Percentiles rank a stretch among this genome's conserved stretches.
phyloP scores from a whole-genome alignment of 768 basidiomycete genomes.

The Hericium coralloides region DNA sequence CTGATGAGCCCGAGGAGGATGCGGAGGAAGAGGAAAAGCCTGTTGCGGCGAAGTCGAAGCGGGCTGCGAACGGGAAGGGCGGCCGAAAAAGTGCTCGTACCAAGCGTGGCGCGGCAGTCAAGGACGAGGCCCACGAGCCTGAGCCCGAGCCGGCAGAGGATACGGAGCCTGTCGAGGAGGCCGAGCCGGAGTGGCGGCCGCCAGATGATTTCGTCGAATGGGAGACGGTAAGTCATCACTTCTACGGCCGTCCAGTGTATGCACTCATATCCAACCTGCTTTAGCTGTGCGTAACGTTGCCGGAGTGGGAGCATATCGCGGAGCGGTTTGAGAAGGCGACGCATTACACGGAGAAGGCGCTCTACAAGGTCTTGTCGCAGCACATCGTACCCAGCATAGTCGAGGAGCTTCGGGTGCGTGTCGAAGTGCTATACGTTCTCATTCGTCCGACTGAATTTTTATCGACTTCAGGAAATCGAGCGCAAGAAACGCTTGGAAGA shows the following conservation, averaged over 20 bases:
- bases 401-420: conserved; percentile 52
- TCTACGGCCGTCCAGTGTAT: neutral
- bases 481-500: conserved; percentile 58
- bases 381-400: conserved; percentile 65
- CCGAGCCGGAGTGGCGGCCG: conserved; percentile 16
- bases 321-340: conserved; percentile 68
- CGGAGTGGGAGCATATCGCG: conserved; percentile 79
- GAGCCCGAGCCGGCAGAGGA: conserved; percentile 2
- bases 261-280: neutral
- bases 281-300: conserved; percentile 74
- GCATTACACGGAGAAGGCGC: conserved; percentile 72
- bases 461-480: conserved; percentile 44
- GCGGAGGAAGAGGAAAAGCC: conserved; percentile 14
- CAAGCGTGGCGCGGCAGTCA: conserved; percentile 1
- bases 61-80: conserved; percentile 3
- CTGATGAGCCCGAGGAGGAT: conserved; percentile 9
- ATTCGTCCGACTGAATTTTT: neutral
- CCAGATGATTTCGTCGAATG: conserved; percentile 71
- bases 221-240: conserved; percentile 57
- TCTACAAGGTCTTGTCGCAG: conserved; percentile 60
- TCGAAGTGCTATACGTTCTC: neutral
- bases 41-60: conserved; percentile 7
- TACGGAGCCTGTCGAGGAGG: conserved; percentile 13
- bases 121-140: conserved; percentile 8
- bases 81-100: conserved; percentile 6